Conservation (phyloP, 2,329 filamentous ascomycete species). For the Pseudogymnoascus pannorum region DNA sequence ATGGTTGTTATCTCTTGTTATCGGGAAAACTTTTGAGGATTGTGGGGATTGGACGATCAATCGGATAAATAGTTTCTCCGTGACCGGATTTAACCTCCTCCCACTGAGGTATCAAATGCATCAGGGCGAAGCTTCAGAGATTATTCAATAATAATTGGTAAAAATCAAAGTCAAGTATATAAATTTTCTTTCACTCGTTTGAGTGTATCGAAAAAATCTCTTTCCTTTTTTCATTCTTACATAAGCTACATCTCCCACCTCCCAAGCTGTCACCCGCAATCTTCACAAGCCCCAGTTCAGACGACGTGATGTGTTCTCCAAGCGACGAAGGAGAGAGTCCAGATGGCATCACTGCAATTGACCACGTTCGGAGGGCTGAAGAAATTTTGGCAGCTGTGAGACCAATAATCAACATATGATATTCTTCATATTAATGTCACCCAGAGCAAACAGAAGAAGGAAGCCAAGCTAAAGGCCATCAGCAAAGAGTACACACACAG, state of each 20-base stretch:
- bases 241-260: background rate
- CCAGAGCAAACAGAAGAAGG: slow-evolving; percentile 21
- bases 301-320: background rate
- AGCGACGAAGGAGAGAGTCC: background rate
- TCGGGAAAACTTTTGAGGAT: slow-evolving; percentile 8
- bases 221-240: background rate
- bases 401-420: slow-evolving; percentile 2
- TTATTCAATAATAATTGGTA: background rate
- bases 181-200: background rate
- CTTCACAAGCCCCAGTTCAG: background rate
- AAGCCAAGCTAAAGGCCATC: slow-evolving; percentile 24
- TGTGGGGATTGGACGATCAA: background rate
- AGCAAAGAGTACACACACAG: slow-evolving; percentile 21
- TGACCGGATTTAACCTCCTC: background rate
- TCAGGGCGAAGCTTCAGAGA: background rate
- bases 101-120: background rate
- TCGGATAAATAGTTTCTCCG: background rate
- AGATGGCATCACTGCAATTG: background rate
- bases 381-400: slow-evolving; percentile 18
- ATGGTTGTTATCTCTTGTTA: slow-evolving; percentile 5
- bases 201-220: background rate
- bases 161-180: background rate
- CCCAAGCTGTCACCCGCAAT: background rate
- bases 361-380: slow-evolving; percentile 17
- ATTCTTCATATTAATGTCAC: background rate